Evolutionary conservation across 768 basidiomycete genomes (phyloP), one percentile per base, ranked within the genome.

Genomic region (Mycena venus): DNA sequence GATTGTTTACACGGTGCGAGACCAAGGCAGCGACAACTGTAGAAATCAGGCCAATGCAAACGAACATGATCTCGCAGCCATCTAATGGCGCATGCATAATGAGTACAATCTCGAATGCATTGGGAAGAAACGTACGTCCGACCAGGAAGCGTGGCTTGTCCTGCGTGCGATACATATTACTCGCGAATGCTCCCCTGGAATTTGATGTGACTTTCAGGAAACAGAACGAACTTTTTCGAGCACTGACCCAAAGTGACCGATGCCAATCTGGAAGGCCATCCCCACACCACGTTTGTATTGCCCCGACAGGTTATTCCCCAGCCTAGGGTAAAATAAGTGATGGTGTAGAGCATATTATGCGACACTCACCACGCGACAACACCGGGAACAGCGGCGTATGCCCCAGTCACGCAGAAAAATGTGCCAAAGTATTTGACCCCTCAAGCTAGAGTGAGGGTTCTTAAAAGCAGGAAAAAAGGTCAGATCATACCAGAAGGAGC

Each of bases 401-500:
- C 86, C n/a, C 94, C 94, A 0, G 86, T 85, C 9, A 94, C 92
- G 29, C 88, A 87, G 68, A 94, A 88, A 85, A 92, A 95, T 0
- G 90, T 93, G 1, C 92, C 93, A 73, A 93, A 92, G 78, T 94
- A 94, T 81, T 94, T 93, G 40, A 85, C 90, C 0, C 91, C 90
- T 74, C 25, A 8, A 34, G 11, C 12, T 25, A 11, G 47, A 9
- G 36, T 68, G 34, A 55, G 49, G 14, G 0, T 34, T 23, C 19
- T 2, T 21, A 15, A 40, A 25, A 44, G 10, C 2, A 25, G 12
- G 47, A 9, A 44, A 25, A 6, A 12, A 23, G 47, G 0, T 32
- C 4, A 27, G 9, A 15, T n/a, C 44, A 2, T 60, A 73, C 75
- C 75, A 1, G 75, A 78, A 0, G 88, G 76, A 0, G 82, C 89